phyloP scores from a whole-genome alignment of 306 rosid species.

The Glycine tomentella region DNA sequence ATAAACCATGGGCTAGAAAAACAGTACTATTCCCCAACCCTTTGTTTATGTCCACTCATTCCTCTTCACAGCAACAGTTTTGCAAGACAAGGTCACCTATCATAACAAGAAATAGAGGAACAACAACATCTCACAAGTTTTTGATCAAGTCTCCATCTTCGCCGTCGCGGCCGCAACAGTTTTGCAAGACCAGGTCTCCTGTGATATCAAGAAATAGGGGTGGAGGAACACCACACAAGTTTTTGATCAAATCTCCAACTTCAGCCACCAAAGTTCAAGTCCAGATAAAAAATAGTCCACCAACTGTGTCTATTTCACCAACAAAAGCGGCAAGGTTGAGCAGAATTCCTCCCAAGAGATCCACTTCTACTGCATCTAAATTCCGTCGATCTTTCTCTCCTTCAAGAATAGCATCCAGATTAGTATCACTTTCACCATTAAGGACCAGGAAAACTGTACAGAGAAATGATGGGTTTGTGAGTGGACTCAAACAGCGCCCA shows the following conservation, averaged over 20 bases:
- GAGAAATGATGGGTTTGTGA: conserved; percentile 58
- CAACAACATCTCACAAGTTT: conserved; percentile 71
- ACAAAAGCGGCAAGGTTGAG: conserved; percentile 48
- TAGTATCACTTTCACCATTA: conserved; percentile 89
- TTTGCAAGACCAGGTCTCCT: conserved; percentile 76
- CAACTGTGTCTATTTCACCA: conserved; percentile 64
- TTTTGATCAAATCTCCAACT: conserved; percentile 82
- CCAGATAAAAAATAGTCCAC: conserved; percentile 62
- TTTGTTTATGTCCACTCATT: conserved; percentile 66
- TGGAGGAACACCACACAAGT: conserved; percentile 77
- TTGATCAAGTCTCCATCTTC: conserved; percentile 80
- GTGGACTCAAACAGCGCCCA: conserved; percentile 77
- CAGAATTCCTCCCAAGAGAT: conserved; percentile 73
- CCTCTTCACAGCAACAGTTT: conserved; percentile 63
- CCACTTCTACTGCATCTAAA: conserved; percentile 60
- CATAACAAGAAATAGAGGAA: conserved; percentile 64
- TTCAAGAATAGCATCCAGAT: conserved; percentile 78
- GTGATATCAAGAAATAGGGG: conserved; percentile 63
- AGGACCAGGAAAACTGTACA: conserved; percentile 65
- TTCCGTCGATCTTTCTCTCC: conserved; percentile 89
- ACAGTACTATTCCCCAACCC: conserved; percentile 93
- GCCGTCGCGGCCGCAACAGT: conserved; percentile 55
- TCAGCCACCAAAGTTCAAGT: conserved; percentile 41
- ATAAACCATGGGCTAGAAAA: conserved; percentile 86
- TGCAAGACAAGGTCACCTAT: conserved; percentile 81